phyloP scores from a whole-genome alignment of 2,329 filamentous ascomycete genomes.

The Myriosclerotinia duriaeana region DNA sequence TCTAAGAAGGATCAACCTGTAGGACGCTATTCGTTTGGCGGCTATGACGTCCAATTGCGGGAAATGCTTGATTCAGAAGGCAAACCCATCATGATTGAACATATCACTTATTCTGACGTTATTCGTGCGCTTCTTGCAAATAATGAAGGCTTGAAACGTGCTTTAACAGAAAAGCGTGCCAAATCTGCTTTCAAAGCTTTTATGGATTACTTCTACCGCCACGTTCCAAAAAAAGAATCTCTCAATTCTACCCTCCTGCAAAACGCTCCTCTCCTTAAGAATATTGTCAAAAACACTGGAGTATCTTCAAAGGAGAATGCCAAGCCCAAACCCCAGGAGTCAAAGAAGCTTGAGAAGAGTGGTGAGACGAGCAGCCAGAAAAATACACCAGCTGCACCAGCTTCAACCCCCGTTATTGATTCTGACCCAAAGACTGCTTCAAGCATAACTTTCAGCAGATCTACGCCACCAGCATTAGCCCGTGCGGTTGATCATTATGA shows the following conservation, averaged over 20 bases:
- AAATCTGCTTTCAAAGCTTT: constrained; percentile 24
- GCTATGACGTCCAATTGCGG: neutral
- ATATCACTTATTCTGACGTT: constrained; percentile 23
- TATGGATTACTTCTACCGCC: constrained; percentile 18
- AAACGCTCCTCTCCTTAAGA: neutral
- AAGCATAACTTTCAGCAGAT: neutral
- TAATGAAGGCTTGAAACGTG: constrained; percentile 17
- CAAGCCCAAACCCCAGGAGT: neutral
- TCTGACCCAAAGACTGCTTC: neutral
- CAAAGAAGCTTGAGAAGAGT: neutral
- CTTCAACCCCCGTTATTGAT: neutral
- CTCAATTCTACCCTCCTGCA: neutral
- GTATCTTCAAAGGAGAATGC: neutral
- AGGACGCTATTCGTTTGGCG: constrained; percentile 2
- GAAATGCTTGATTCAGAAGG: constrained; percentile 14
- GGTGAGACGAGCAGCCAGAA: neutral
- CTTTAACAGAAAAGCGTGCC: constrained; percentile 12
- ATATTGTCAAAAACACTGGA: neutral
- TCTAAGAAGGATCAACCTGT: neutral
- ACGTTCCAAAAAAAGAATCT: constrained; percentile 1
- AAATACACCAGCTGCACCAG: neutral
- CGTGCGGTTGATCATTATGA: constrained; percentile 9
- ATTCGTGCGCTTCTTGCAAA: constrained; percentile 18
- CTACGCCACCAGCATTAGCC: neutral
- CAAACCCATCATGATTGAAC: constrained; percentile 23